Percentiles rank a stretch among this genome's conserved stretches.
Evolutionary conservation across 2,329 filamentous ascomycete genomes (phyloP).

Genomic region (Clonostachys chloroleuca): DNA sequence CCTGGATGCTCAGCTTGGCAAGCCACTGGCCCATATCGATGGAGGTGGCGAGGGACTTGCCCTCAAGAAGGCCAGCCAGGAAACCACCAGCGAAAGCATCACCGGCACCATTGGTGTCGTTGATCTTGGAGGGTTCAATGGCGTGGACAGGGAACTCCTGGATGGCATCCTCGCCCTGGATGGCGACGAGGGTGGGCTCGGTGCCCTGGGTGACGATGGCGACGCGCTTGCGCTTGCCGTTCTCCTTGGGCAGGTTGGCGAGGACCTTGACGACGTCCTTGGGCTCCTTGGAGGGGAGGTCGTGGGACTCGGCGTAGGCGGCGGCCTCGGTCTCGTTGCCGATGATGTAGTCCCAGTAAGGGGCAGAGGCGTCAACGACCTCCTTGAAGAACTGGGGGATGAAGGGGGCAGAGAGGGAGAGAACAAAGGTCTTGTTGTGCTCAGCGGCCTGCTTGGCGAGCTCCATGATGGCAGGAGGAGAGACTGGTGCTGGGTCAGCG

Average conservation of each 20-base stretch:
- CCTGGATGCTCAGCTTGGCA: constrained; percentile 87
- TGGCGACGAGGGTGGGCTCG: constrained; percentile 80
- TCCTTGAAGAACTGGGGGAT: constrained; percentile 98
- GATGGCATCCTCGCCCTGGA: constrained; percentile 65
- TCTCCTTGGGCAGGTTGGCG: constrained; percentile 88
- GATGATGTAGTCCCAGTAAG: constrained; percentile 94
- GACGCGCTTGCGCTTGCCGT: constrained; percentile 74
- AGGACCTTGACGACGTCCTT: constrained; percentile 81
- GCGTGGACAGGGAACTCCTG: constrained; percentile 77
- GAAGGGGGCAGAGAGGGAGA: constrained; percentile 93
- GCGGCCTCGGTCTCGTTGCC: constrained; percentile 95
- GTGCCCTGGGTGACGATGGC: constrained; percentile 96
- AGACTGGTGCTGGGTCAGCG: constrained; percentile 49
- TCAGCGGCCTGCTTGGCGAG: constrained; percentile 85
- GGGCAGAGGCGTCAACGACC: constrained; percentile 75
- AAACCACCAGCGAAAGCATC: constrained; percentile 97
- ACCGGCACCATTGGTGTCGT: constrained; percentile 94
- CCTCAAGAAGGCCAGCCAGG: constrained; percentile 81
- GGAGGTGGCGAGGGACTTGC: constrained; percentile 70
- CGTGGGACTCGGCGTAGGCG: constrained; percentile 80
- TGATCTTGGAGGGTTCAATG: constrained; percentile 75
- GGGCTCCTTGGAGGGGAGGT: constrained; percentile 70
- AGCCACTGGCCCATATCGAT: constrained; percentile 97
- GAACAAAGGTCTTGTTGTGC: constrained; percentile 86
- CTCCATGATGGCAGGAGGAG: constrained; percentile 82